Evolutionary conservation across 139 green algal species (phyloP).

Genomic region (Tetratostichococcus sp.): DNA sequence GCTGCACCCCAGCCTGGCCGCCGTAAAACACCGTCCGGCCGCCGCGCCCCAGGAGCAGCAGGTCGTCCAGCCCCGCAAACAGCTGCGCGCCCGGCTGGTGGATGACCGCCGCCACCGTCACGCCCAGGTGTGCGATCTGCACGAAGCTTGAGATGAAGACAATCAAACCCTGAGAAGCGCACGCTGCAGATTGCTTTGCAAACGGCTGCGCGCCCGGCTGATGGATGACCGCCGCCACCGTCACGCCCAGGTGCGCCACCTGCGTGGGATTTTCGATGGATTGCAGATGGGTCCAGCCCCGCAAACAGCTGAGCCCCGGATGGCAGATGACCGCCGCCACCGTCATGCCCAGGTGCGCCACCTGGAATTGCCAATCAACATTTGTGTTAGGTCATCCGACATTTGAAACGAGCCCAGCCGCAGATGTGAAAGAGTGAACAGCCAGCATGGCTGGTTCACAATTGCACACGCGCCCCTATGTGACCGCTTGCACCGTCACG

Average conservation of each 20-base stretch:
- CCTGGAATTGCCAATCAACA: no score
- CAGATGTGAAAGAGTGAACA: no score
- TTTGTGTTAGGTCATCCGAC: no score
- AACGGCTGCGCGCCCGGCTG: slow-evolving; percentile 53
- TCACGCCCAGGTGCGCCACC: slow-evolving; percentile 25
- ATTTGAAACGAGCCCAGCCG: no score
- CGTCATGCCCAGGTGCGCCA: no score
- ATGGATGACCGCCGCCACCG: slow-evolving; percentile 67
- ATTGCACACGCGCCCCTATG: no score
- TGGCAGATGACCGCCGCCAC: no score
- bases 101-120: slow-evolving; percentile 65
- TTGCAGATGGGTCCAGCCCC: slow-evolving; percentile 77
- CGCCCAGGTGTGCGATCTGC: slow-evolving; percentile 32
- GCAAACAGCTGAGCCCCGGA: slow-evolving; percentile 26
- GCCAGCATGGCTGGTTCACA: no score
- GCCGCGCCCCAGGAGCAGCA: slow-evolving; percentile 68
- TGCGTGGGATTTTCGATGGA: no score
- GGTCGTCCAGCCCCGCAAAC: slow-evolving; percentile 71
- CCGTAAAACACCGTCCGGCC: slow-evolving; percentile 62
- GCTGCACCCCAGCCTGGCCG: slow-evolving; percentile 2
- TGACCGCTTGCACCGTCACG: no score
- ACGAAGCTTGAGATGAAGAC: no score
- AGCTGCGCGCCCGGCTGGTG: slow-evolving; percentile 58
- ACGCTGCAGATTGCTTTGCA: no score
- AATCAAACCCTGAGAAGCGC: not conserved